Conservation (phyloP, 805 yeast genomes). For the Metschnikowia vanudenii region DNA sequence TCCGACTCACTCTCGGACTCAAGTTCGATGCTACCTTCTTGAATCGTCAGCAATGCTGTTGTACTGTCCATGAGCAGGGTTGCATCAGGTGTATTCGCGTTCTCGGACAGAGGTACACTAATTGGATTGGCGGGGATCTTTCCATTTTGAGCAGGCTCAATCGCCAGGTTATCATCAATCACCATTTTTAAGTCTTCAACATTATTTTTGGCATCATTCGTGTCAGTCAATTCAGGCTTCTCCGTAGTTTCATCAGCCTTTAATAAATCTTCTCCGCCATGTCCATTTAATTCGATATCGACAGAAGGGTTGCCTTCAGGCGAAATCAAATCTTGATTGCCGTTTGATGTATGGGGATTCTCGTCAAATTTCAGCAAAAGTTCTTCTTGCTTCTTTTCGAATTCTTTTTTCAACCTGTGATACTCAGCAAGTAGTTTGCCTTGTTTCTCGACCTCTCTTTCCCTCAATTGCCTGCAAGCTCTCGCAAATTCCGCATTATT, state of each 20-base stretch:
- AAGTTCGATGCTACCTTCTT: neutral
- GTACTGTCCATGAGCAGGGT: neutral
- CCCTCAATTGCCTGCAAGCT: slow-evolving; percentile 72
- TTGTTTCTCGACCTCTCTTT: slow-evolving; percentile 60
- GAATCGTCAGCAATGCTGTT: neutral
- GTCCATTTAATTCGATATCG: slow-evolving; percentile 1
- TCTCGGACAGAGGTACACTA: neutral
- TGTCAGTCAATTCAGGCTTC: neutral
- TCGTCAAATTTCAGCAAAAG: slow-evolving; percentile 5
- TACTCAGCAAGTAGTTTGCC: slow-evolving; percentile 41
- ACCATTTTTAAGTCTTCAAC: neutral
- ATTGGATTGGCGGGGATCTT: neutral
- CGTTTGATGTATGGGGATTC: slow-evolving; percentile 1
- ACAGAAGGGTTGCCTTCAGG: neutral
- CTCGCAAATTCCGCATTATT: slow-evolving; percentile 66
- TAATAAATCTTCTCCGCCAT: neutral
- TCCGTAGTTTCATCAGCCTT: neutral
- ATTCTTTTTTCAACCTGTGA: slow-evolving; percentile 27
- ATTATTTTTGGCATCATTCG: neutral
- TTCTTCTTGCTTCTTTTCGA: slow-evolving; percentile 18
- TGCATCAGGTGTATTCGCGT: neutral
- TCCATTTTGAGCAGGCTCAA: neutral
- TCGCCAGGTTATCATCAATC: neutral
- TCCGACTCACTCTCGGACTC: slow-evolving; percentile 31
- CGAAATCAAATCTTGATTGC: neutral